phyloP scores from a whole-genome alignment of 805 yeast genomes.

The Wickerhamomyces xylosicus region DNA sequence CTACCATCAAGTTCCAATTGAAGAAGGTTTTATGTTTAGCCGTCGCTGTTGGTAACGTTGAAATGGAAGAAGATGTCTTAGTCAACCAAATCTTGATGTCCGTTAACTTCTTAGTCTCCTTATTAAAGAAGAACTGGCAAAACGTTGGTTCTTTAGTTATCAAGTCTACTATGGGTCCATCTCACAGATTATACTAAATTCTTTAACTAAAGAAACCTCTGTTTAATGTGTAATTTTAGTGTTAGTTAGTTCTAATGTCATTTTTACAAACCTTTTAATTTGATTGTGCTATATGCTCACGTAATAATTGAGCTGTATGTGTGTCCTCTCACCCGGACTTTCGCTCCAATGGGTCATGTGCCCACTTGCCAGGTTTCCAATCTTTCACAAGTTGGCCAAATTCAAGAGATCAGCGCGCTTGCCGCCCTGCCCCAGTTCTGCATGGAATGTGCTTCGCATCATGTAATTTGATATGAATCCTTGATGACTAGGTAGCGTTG shows the following conservation, averaged over 20 bases:
- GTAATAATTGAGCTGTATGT: too few relatives aligned
- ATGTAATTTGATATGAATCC: too few relatives aligned
- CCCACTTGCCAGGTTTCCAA: too few relatives aligned
- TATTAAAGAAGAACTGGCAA: conserved; percentile 99
- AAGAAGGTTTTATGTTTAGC: conserved; percentile 99
- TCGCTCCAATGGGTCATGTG: too few relatives aligned
- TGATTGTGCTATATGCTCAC: too few relatives aligned
- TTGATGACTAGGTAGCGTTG: too few relatives aligned
- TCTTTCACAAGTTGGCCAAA: too few relatives aligned
- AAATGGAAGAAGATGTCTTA: conserved; percentile 94
- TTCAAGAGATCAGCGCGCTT: too few relatives aligned
- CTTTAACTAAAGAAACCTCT: not conserved
- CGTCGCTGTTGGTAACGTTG: conserved; percentile 99
- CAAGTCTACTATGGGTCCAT: conserved; percentile 99
- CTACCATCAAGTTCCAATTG: conserved; percentile 99
- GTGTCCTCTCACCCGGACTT: too few relatives aligned
- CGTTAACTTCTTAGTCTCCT: conserved; percentile 96
- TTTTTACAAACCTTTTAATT: too few relatives aligned
- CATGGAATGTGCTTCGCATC: too few relatives aligned
- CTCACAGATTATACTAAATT: conserved; percentile 95
- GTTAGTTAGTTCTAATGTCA: not conserved
- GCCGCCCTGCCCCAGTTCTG: too few relatives aligned
- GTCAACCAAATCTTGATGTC: conserved; percentile 98
- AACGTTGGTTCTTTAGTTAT: conserved; percentile 98
- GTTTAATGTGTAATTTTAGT: not conserved